Percentiles rank a stretch among this genome's conserved stretches.
Conservation (phyloP, 768 basidiomycete species). For the Trametes cinnabarina region DNA sequence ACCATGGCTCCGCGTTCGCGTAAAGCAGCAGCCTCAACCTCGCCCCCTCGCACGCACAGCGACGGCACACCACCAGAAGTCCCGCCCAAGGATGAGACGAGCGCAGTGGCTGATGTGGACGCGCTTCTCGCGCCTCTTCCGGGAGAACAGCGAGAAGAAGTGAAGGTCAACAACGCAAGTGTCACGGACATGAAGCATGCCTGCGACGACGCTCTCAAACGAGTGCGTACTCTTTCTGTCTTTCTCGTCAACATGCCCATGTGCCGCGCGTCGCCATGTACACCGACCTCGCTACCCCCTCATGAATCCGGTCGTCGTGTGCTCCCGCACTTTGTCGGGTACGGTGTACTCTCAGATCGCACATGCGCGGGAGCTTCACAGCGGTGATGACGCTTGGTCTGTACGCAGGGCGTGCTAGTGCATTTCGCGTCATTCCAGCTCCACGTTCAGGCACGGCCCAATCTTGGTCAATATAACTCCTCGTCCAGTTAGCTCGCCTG, state of each 20-base stretch:
- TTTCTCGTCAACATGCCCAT: neutral
- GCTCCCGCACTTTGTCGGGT: neutral
- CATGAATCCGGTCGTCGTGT: neutral
- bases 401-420: too few relatives aligned
- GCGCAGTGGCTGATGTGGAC: constrained; percentile 7
- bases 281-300: too few relatives aligned
- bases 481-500: too few relatives aligned
- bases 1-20: constrained; percentile 24
- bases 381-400: too few relatives aligned
- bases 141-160: constrained; percentile 32
- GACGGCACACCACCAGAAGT: constrained; percentile 5
- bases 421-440: too few relatives aligned
- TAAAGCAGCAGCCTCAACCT: constrained; percentile 10
- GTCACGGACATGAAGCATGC: constrained; percentile 51
- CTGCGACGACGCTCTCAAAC: constrained; percentile 84
- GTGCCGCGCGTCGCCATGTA: neutral
- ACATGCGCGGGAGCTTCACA: too few relatives aligned
- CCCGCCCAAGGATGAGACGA: neutral
- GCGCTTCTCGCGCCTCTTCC: constrained; percentile 23
- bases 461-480: too few relatives aligned
- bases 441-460: too few relatives aligned
- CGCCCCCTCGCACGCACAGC: neutral
- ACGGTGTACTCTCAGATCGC: too few relatives aligned
- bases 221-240: constrained; percentile 50
- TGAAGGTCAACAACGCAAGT: constrained; percentile 53